Base-by-base conservation (phyloP, 345 rosid species). In the Ceriops zippeliana region DNA sequence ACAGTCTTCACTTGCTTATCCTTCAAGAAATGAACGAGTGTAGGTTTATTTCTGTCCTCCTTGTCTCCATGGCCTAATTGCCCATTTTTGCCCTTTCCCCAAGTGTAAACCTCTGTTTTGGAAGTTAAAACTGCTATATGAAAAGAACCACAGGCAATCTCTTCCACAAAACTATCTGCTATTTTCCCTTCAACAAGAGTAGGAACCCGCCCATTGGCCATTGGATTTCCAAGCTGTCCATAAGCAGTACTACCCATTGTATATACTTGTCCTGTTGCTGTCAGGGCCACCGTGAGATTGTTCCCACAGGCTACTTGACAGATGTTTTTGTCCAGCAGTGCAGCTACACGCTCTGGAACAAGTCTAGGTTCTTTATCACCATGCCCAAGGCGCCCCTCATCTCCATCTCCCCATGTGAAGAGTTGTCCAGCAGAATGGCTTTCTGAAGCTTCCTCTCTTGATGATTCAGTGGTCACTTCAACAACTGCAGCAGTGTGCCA, bases 401-500 rank as follows among this genome's bases (percentile, higher is more conserved):
- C 87, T 61, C 97, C 97, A 82, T 82, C 86, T 5, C 98, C 98
- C 98, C 98, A 90, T 32, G 98, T 90, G 78, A 80, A 93, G 8
- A 93, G 83, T 62, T 84, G 83, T 52, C 86, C 84, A 19, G 35
- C 70, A 6, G 81, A 75, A 54, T 82, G 76, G 76, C 70, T 77
- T 56, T 24, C 63, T 28, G 82, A 63, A 70, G 67, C 60, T 70
- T 69, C 89, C 42, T 81, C 74, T 72, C 73, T 77, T 75, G 83
- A 72, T 67, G 81, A 72, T 65, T 84, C 87, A 56, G 59, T 73
- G 30, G 62, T 66, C 63, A 77, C 73, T 79, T 87, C 95, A 73
- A 89, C 87, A 24, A 85, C 85, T 61, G 96, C 98, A 53, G 87
- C 93, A 63, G 96, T 93, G 81, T 93, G 98, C 98, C 97, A 90